Evolutionary conservation across 2,329 filamentous ascomycete species (phyloP), one percentile per base, ranked within the genome.

Genomic region (Paracoccidioides lutzii): DNA sequence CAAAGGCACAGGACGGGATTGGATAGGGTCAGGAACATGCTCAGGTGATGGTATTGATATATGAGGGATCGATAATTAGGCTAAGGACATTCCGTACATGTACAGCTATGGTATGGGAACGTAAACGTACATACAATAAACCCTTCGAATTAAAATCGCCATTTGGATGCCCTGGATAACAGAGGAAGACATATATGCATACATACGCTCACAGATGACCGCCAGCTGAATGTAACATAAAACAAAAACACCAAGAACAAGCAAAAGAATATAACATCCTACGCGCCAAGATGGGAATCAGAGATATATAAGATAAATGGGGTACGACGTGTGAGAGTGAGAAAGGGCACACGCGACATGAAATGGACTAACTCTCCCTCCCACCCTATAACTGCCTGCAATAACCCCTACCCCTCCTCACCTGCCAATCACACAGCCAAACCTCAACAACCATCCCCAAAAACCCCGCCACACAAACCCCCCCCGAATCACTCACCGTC

Each of bases 401-500:
- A 76, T 81, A 90, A 58, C 87, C 81, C 61, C 88, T 78, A 3
- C 91, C 91, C 62, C 85, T 84, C n/a, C 71, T 71, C 30, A 94
- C 87, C 71, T 97, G 90, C 79, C 87, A 95, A 50, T 79, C 77
- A 69, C 93, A 98, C 30, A 97, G 72, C 68, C 81, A 79, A 1
- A 87, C 83, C 73, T 97, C 91, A 69, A 96, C 77, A 2, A 75
- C 77, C 78, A 96, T 91, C 43, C 90, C 84, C 8, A 95, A 64
- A 51, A 97, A 83, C 0, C 89, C 88, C 0, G 91, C 91, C 10
- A 94, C 78, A 66, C 88, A 95, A 38, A 97, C 95, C 0, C 93
- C 91, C 0, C 76, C 90, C 43, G 88, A 93, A 68, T 97, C 93
- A 66, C 89, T 95, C 43, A 96, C 91, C 32, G 86, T 94, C 2